Evolutionary conservation across 495 filamentous ascomycete species (phyloP), one percentile per base, ranked within the genome.

Genomic region (Corynascus novoguineensis): DNA sequence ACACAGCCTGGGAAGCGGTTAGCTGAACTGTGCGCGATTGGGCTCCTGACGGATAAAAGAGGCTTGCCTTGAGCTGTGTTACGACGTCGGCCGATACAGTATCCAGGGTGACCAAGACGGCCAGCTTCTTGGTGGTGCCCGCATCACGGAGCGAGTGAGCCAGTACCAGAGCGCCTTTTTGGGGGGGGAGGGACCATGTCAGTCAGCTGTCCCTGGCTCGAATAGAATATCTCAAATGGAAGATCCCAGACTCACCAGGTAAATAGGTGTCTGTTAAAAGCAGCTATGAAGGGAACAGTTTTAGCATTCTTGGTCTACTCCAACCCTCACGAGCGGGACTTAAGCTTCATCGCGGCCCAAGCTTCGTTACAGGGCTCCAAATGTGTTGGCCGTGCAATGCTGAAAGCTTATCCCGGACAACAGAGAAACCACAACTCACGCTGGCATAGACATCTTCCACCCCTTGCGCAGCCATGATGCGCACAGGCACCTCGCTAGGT

Each of bases 91-190:
- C 68, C 19, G 83, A 85, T 50, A 97, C 75, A 28, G 73, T 84
- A 60, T 92, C 89, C 27, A 86, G 77, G 12, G 90, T 95, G 65
- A 90, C 84, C 50, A 97, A 77, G 63, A 86, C 85, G 47, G 88
- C 89, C 60, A 99, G 78, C 74, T 87, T 92, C 75, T 89, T 93
- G 53, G 73, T 84, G 27, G 93, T 89, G 50, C 89, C 88, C 64
- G 84, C 87, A 86, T 97, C 95, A 72, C 89, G 88, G 49, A 99
- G 76, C 34, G 93, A 97, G 76, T 97, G 90, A 53, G 90, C 92
- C 57, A 99, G 82, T 31, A 99, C 92, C 57, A 92, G 83, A 55
- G 92, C 92, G 69, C 93, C 91, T 92, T 12, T n/a, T n/a, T n/a
- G n/a, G n/a, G 38, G 4, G 21, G 14, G 21, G 70, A 29, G 49